These are phyloP conservation scores for Asterochloris sp. DNA, from an alignment of 139 green algal genomes.

Conservation along the genomic window DNA sequence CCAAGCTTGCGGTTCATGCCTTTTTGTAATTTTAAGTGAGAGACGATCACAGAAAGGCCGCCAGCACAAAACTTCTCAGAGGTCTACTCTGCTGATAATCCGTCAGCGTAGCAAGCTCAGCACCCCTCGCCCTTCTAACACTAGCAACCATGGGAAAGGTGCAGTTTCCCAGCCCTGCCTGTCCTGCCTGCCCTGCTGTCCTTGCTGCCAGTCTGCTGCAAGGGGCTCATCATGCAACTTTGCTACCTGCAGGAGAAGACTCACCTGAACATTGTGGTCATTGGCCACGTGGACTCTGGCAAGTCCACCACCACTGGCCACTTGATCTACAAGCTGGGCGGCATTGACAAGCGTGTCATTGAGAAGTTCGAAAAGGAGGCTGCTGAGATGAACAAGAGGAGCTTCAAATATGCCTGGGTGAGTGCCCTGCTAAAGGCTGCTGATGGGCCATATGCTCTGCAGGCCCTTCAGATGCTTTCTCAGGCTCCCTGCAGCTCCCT, in stretches of 20 bases:
- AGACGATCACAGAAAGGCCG: too few species aligned
- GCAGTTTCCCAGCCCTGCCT: too few species aligned
- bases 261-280: constrained; percentile 42
- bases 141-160: too few species aligned
- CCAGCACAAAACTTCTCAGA: too few species aligned
- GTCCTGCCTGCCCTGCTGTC: too few species aligned
- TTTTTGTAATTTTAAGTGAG: too few species aligned
- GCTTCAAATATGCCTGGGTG: constrained; percentile 78
- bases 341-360: constrained; percentile 97
- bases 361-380: constrained; percentile 86
- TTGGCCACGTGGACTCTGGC: constrained; percentile 56
- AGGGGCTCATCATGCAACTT: too few species aligned
- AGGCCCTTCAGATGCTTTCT: background rate
- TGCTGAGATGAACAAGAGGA: constrained; percentile 64
- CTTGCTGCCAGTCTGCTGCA: too few species aligned
- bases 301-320: constrained; percentile 97
- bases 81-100: too few species aligned
- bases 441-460: background rate
- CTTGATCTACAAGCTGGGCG: constrained; percentile 97
- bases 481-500: background rate
- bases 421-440: background rate
- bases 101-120: too few species aligned
- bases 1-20: too few species aligned
- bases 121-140: too few species aligned
- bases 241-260: constrained; percentile 26